Conservation (phyloP, 2,329 filamentous ascomycete genomes). For the Trichoderma koningii region DNA sequence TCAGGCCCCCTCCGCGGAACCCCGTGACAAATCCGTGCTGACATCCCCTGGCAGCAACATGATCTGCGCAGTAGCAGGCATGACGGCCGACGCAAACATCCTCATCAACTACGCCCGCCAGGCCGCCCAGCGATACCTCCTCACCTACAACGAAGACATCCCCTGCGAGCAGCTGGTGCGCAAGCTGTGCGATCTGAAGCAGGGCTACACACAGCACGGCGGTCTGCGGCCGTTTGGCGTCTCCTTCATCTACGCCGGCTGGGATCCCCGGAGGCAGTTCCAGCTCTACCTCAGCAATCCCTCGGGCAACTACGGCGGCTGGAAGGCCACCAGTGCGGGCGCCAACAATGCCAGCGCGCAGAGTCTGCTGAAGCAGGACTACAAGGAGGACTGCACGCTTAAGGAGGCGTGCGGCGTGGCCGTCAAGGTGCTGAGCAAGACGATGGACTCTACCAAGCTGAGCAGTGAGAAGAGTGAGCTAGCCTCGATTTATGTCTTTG, state of each 20-base stretch:
- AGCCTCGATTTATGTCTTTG: background rate
- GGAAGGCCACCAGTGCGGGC: constrained; percentile 97
- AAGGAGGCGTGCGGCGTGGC: constrained; percentile 97
- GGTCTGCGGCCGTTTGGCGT: constrained; percentile 97
- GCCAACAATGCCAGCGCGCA: constrained; percentile 98
- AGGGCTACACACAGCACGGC: constrained; percentile 98
- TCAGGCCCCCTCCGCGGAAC: too few species aligned
- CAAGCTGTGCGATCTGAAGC: constrained; percentile 94
- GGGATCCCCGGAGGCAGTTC: constrained; percentile 94
- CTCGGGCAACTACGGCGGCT: constrained; percentile 97
- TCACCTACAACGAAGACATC: constrained; percentile 99
- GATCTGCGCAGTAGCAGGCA: constrained; percentile 98
- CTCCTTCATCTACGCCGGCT: constrained; percentile 98
- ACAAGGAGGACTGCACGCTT: constrained; percentile 96
- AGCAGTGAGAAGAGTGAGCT: constrained; percentile 97
- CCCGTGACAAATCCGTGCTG: background rate
- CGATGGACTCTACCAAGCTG: constrained; percentile 98
- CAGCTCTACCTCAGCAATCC: constrained; percentile 99
- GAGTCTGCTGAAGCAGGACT: constrained; percentile 97
- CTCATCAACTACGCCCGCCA: constrained; percentile 99
- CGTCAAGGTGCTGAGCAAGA: constrained; percentile 99
- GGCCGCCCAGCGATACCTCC: constrained; percentile 93
- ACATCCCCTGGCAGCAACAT: constrained; percentile 73
- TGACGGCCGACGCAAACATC: constrained; percentile 99
- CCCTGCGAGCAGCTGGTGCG: constrained; percentile 98